Conservation (phyloP, 2,329 filamentous ascomycete genomes). For the Coniochaeta sp. region DNA sequence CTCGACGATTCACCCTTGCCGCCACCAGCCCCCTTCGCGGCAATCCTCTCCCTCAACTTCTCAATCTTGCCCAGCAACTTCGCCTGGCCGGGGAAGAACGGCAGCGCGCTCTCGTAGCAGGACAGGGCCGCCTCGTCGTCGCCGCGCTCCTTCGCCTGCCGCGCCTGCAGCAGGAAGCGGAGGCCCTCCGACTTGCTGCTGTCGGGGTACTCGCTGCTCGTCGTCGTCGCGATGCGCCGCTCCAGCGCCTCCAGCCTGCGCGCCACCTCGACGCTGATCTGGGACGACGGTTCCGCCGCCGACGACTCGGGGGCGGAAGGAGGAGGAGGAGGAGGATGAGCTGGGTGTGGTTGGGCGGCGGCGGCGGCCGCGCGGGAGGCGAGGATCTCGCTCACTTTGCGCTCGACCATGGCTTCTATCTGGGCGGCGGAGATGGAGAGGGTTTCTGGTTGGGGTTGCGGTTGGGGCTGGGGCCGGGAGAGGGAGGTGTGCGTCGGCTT, state of each 20-base stretch:
- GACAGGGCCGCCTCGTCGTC: constrained; percentile 71
- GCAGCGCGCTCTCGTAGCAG: constrained; percentile 79
- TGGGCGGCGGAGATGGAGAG: constrained; percentile 58
- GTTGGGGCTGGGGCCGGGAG: constrained; percentile 14
- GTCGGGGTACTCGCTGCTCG: constrained; percentile 59
- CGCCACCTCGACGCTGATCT: constrained; percentile 71
- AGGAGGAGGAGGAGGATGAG: constrained; percentile 17
- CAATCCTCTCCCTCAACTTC: constrained; percentile 47
- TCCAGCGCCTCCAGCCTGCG: constrained; percentile 78
- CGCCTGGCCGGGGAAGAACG: constrained; percentile 78
- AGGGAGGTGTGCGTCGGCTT: constrained; percentile 19
- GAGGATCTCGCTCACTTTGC: constrained; percentile 83
- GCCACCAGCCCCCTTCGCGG: constrained; percentile 10
- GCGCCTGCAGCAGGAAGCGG: constrained; percentile 80
- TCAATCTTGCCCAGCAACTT: constrained; percentile 69
- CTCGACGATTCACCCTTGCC: not conserved
- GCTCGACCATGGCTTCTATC: constrained; percentile 88
- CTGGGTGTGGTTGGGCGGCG: too few species aligned
- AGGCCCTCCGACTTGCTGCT: constrained; percentile 71
- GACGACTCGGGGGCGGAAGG: constrained; percentile 10
- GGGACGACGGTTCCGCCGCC: constrained; percentile 24
- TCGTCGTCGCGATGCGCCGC: constrained; percentile 67
- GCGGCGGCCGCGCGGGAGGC: constrained; percentile 39
- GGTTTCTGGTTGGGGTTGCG: constrained; percentile 12
- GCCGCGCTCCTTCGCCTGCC: constrained; percentile 79